Base-by-base conservation (phyloP, 2,329 filamentous ascomycete genomes). In the Calcarisporium arbuscula region DNA sequence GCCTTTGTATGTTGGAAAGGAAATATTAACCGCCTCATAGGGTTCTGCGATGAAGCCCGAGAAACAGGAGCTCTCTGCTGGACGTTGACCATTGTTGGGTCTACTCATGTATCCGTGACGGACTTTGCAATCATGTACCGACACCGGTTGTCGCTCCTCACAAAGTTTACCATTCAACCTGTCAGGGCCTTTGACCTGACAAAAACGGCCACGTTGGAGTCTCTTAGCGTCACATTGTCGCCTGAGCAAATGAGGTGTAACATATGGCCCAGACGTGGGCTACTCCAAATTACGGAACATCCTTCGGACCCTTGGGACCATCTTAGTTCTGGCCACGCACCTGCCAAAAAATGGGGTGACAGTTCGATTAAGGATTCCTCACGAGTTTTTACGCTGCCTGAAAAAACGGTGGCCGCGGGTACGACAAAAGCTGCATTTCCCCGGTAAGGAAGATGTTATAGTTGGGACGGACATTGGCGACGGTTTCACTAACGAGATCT, bases 1-100 rank as follows among this genome's bases (percentile, higher is more conserved):
- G 79, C 77, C 0, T 83, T 83, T 57, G 81, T 81, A 65, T 79
- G 82, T 55, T 83, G 79, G 79, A 67, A 72, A 16, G 62, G 67
- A 3, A 84, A 82, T 41, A 80, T 80, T 48, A 58, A 74, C 26
- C 65, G 70, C 22, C 65, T 82, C 8, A 64, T 70, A 41, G 60
- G 63, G 1, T 59, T 83, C 12, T 73, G 76, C 50, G 57, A 68
- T 17, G 77, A 83, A 54, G 71, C 64, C 4, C 64, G 60, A 25
- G 61, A 63, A 8, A 60, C 65, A 8, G 64, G 64, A 9, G 56
- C 56, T 3, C 55, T 62, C 2, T 65, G 61, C 29, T 74, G 69
- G 68, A 67, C 72, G 54, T 54, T 70, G 49, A 67, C 68, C 18
- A 62, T 72, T 32, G 61, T 65, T 23, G 80, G 80, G 18, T 79